phyloP scores from a whole-genome alignment of 1,284 basidiomycete genomes.

The Trametes versicolor region DNA sequence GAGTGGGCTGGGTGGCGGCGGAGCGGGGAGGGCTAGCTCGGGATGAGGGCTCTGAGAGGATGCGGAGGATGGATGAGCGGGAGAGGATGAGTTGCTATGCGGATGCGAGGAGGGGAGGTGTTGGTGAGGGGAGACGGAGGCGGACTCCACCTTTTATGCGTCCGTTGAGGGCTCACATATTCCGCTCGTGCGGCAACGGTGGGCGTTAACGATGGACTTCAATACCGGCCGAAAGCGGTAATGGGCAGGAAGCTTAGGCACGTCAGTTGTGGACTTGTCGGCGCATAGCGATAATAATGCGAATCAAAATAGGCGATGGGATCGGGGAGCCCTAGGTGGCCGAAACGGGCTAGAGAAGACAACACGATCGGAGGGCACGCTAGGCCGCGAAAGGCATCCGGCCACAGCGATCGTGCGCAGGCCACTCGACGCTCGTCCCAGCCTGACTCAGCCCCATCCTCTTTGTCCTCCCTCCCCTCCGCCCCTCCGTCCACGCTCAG shows the following conservation, averaged over 20 bases:
- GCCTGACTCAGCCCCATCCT: slow-evolving; percentile 9
- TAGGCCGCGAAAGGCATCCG: slow-evolving; percentile 26
- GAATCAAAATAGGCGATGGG: slow-evolving; percentile 23
- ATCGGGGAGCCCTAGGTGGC: slow-evolving; percentile 15
- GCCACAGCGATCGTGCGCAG: slow-evolving; percentile 24
- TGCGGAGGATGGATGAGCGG: slow-evolving; percentile 18
- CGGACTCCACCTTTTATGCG: slow-evolving; percentile 31
- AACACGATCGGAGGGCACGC: slow-evolving; percentile 22
- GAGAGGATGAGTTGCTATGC: slow-evolving; percentile 17
- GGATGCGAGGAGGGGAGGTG: slow-evolving; percentile 26
- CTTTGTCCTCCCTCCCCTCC: slow-evolving; percentile 16
- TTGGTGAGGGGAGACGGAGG: slow-evolving; percentile 35
- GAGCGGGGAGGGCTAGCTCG: slow-evolving; percentile 26
- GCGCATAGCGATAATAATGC: slow-evolving; percentile 18
- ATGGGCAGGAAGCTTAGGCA: slow-evolving; percentile 15
- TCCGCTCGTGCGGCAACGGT: slow-evolving; percentile 26
- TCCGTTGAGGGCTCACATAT: slow-evolving; percentile 23
- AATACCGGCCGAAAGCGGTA: slow-evolving; percentile 23
- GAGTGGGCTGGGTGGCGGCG: slow-evolving; percentile 21
- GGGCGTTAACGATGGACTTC: slow-evolving; percentile 13
- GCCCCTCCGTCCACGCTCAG: neutral
- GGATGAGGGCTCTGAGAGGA: slow-evolving; percentile 19
- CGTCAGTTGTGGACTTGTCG: slow-evolving; percentile 21
- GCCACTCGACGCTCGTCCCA: neutral
- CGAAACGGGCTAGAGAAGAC: slow-evolving; percentile 20